phyloP scores from a whole-genome alignment of 805 yeast species.

The Starmera quercuum region DNA sequence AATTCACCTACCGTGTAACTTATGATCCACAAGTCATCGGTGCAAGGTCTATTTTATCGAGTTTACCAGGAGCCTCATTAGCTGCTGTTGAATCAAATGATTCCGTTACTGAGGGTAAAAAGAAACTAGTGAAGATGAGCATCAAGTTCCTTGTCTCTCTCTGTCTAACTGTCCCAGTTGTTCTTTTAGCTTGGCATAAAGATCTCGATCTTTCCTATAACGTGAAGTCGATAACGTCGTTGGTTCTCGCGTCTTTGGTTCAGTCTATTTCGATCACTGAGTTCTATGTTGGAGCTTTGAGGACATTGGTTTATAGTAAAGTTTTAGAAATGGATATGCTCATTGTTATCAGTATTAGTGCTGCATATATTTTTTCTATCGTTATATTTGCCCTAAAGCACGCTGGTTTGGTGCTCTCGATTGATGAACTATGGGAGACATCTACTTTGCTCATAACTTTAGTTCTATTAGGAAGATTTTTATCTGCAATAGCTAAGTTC shows the following conservation, averaged over 20 bases:
- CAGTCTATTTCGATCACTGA: neutral
- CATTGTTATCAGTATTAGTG: conserved; percentile 1
- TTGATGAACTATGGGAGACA: conserved; percentile 1
- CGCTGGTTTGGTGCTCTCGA: neutral
- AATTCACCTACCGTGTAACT: neutral
- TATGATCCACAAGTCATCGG: neutral
- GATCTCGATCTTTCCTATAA: neutral
- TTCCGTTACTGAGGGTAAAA: neutral
- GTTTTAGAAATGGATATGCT: conserved; percentile 1
- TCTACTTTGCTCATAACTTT: neutral
- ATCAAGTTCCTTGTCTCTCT: neutral
- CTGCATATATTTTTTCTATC: neutral
- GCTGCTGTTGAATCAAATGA: too few species aligned
- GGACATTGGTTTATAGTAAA: neutral
- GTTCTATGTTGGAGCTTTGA: neutral
- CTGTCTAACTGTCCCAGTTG: neutral
- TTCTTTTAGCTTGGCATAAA: neutral
- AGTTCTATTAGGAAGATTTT: conserved; percentile 1
- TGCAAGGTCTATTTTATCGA: neutral
- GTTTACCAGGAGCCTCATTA: neutral
- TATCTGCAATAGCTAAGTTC: neutral
- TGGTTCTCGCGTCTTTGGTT: neutral
- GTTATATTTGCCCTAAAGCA: neutral
- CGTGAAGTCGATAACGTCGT: neutral
- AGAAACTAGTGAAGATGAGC: neutral